Evolutionary conservation across 2,329 filamentous ascomycete species (phyloP).

Genomic region (Niveomyces coronatus): DNA sequence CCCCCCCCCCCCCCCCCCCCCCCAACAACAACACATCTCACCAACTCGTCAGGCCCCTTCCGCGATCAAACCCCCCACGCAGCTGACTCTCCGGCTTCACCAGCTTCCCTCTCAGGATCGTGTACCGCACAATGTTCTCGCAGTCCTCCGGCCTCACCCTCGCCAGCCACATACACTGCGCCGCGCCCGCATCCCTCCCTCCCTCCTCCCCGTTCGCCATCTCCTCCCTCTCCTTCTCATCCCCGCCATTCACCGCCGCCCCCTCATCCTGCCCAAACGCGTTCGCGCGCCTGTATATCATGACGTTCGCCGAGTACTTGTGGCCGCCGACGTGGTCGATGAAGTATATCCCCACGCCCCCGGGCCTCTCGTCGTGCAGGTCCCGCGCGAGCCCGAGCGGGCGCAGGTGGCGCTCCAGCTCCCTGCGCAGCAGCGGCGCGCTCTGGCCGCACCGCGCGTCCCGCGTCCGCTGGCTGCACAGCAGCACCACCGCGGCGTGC

Average conservation of each 20-base stretch:
- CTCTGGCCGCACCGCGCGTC: slow-evolving; percentile 92
- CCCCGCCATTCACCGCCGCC: slow-evolving; percentile 11
- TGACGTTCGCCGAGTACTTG: slow-evolving; percentile 91
- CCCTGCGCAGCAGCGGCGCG: slow-evolving; percentile 76
- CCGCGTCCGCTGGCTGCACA: slow-evolving; percentile 90
- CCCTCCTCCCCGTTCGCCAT: not conserved
- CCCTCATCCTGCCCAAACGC: slow-evolving; percentile 43
- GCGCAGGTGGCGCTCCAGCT: slow-evolving; percentile 81
- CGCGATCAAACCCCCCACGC: slow-evolving; percentile 81
- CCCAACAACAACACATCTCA: too few species aligned
- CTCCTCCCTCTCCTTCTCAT: not conserved
- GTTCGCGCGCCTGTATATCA: slow-evolving; percentile 67
- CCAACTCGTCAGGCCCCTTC: slow-evolving; percentile 78
- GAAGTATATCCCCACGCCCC: slow-evolving; percentile 92
- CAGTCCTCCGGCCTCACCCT: slow-evolving; percentile 79
- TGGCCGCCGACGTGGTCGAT: slow-evolving; percentile 94
- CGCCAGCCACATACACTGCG: slow-evolving; percentile 88
- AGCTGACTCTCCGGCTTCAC: slow-evolving; percentile 82
- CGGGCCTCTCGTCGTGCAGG: slow-evolving; percentile 76
- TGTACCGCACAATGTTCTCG: slow-evolving; percentile 83
- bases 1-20: not conserved
- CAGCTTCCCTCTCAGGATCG: slow-evolving; percentile 85
- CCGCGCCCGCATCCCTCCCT: slow-evolving; percentile 41
- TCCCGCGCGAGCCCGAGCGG: slow-evolving; percentile 79
- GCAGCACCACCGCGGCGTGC: slow-evolving; percentile 76